A percentile compares a stretch with the other conserved stretches of the same genome.
Conservation (phyloP, 1,139 yeast genomes). For the Blastobotrys malaysiensis region DNA sequence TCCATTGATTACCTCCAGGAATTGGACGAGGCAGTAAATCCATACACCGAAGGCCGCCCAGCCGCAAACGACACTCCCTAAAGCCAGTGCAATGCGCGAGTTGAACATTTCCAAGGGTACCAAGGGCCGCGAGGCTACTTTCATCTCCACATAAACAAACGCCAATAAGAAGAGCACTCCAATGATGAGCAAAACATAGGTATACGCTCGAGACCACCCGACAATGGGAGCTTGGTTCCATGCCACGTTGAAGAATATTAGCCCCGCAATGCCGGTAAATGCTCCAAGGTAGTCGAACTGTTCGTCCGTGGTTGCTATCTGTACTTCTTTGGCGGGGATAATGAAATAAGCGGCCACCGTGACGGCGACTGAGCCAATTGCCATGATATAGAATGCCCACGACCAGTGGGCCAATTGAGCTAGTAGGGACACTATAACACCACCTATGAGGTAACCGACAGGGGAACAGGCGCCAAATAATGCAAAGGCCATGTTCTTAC, state of each 20-base stretch:
- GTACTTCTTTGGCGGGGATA: slow-evolving; percentile 37
- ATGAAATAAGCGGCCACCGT: slow-evolving; percentile 36
- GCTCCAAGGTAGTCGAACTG: slow-evolving; percentile 46
- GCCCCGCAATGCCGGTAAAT: slow-evolving; percentile 43
- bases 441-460: slow-evolving; percentile 49
- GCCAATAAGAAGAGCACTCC: slow-evolving; percentile 39
- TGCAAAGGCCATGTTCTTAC: slow-evolving; percentile 42
- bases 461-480: slow-evolving; percentile 59
- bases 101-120: slow-evolving; percentile 40
- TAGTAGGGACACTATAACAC: slow-evolving; percentile 43
- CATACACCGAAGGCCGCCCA: slow-evolving; percentile 61
- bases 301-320: slow-evolving; percentile 26
- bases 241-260: slow-evolving; percentile 49
- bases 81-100: slow-evolving; percentile 42
- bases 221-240: slow-evolving; percentile 61
- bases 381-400: slow-evolving; percentile 49
- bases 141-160: slow-evolving; percentile 38
- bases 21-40: slow-evolving; percentile 44
- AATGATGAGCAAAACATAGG: slow-evolving; percentile 46
- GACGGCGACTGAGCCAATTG: slow-evolving; percentile 35
- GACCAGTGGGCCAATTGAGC: slow-evolving; percentile 48
- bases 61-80: slow-evolving; percentile 49
- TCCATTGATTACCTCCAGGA: slow-evolving; percentile 34
- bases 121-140: slow-evolving; percentile 40
- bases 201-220: slow-evolving; percentile 50